Percentiles rank a stretch among this genome's conserved stretches.
phyloP scores from a whole-genome alignment of 2,329 filamentous ascomycete genomes.

The Cryoendolithus antarcticus region DNA sequence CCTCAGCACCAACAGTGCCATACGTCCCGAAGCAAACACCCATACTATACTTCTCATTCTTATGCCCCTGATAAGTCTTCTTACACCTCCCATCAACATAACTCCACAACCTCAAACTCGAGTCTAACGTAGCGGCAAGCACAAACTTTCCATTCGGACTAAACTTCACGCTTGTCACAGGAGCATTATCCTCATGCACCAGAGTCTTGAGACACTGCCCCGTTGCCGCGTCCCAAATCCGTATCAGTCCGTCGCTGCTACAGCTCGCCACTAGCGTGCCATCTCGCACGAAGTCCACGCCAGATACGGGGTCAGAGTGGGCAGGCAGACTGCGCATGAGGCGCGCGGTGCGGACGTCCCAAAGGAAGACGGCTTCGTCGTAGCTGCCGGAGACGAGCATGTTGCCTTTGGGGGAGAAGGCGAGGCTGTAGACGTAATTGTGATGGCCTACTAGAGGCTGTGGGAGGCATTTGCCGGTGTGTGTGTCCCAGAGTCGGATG shows the following conservation, averaged over 20 bases:
- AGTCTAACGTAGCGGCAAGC: conserved; percentile 82
- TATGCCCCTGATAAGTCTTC: conserved; percentile 94
- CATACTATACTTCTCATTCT: conserved; percentile 74
- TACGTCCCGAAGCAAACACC: conserved; percentile 70
- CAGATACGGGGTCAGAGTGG: conserved; percentile 86
- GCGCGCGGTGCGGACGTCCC: conserved; percentile 81
- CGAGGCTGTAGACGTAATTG: conserved; percentile 88
- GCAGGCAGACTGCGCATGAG: conserved; percentile 86
- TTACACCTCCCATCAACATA: conserved; percentile 84
- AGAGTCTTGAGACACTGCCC: conserved; percentile 91
- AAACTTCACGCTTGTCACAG: conserved; percentile 81
- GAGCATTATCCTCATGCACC: conserved; percentile 90
- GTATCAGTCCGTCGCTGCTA: conserved; percentile 79
- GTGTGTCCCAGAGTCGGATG: conserved; percentile 78
- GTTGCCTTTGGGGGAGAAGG: conserved; percentile 96
- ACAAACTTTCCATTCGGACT: conserved; percentile 89
- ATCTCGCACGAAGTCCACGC: conserved; percentile 85
- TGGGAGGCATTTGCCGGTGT: conserved; percentile 46
- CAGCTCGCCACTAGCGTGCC: conserved; percentile 88
- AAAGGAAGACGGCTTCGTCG: conserved; percentile 92
- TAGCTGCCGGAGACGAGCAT: conserved; percentile 92
- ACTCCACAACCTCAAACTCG: conserved; percentile 83
- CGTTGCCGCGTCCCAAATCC: conserved; percentile 91
- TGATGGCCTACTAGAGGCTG: conserved; percentile 70
- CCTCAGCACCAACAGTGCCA: conserved; percentile 18